Conservation (phyloP, 352 stramenopile genomes). For the Phytopythium litorale region DNA sequence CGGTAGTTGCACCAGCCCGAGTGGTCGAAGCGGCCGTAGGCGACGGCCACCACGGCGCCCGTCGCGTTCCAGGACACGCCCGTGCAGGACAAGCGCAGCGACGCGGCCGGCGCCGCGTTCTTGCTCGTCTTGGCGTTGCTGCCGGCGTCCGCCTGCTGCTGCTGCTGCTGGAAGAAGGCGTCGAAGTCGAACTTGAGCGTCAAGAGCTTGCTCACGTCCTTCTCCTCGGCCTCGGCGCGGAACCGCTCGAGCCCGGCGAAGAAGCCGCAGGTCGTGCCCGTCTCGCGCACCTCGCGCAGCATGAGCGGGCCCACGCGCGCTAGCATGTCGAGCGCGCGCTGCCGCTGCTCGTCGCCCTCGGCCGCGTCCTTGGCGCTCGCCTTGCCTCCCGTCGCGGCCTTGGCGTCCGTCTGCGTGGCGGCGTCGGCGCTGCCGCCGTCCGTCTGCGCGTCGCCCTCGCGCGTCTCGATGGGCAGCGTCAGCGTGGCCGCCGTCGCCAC, state of each 20-base stretch:
- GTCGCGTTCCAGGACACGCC: slow-evolving; percentile 86
- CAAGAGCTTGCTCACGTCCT: slow-evolving; percentile 55
- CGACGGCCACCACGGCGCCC: slow-evolving; percentile 73
- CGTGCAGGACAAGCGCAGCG: slow-evolving; percentile 73
- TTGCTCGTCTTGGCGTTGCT: slow-evolving; percentile 14
- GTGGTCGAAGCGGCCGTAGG: slow-evolving; percentile 84
- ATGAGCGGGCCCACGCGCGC: slow-evolving; percentile 40
- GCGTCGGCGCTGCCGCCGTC: slow-evolving; percentile 22
- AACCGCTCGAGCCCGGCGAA: slow-evolving; percentile 57
- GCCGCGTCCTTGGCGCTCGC: slow-evolving; percentile 15
- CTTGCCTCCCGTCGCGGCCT: slow-evolving; percentile 11
- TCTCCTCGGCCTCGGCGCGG: slow-evolving; percentile 64
- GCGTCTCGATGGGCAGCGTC: slow-evolving; percentile 30
- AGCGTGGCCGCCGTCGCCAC: slow-evolving; percentile 16
- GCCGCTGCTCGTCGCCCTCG: slow-evolving; percentile 33
- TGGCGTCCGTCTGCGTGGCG: slow-evolving; percentile 41
- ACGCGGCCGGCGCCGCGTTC: slow-evolving; percentile 12
- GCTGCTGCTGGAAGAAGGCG: slow-evolving; percentile 50
- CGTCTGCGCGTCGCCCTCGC: slow-evolving; percentile 43
- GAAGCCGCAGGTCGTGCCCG: slow-evolving; percentile 28
- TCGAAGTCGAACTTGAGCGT: slow-evolving; percentile 70
- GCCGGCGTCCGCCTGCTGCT: slow-evolving; percentile 10
- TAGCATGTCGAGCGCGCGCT: slow-evolving; percentile 33
- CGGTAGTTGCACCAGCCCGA: slow-evolving; percentile 87
- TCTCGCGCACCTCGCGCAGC: slow-evolving; percentile 56